Conservation (phyloP, 331 rosid genomes). For the Malus hybrid region DNA sequence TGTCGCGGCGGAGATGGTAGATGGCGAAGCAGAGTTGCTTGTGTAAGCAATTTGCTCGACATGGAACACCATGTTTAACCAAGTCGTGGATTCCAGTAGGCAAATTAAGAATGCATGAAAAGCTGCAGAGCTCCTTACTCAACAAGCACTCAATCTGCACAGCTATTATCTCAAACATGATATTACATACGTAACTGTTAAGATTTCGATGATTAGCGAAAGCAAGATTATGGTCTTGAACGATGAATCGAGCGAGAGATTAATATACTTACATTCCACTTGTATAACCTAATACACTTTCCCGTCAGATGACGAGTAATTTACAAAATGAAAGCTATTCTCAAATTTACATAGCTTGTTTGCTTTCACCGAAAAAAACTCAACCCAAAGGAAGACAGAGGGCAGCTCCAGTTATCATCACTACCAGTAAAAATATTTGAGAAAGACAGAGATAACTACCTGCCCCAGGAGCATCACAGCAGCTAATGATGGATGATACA, state of each 20-base stretch:
- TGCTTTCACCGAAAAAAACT: slow-evolving; percentile 21
- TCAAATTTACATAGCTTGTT: slow-evolving; percentile 40
- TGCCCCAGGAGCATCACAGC: slow-evolving; percentile 21
- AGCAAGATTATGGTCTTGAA: neutral
- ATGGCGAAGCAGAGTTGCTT: neutral
- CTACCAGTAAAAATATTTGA: slow-evolving; percentile 9
- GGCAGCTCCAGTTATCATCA: slow-evolving; percentile 20
- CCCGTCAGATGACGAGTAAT: slow-evolving; percentile 22
- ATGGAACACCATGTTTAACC: neutral
- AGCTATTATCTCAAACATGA: neutral
- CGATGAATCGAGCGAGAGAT: neutral
- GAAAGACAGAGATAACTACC: slow-evolving; percentile 4
- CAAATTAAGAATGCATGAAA: neutral
- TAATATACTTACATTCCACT: slow-evolving; percentile 16
- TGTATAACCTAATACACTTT: slow-evolving; percentile 10
- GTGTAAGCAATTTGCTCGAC: neutral
- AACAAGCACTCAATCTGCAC: neutral
- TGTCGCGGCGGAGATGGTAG: neutral
- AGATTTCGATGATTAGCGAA: neutral
- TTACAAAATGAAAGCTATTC: slow-evolving; percentile 33
- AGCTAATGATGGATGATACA: slow-evolving; percentile 19
- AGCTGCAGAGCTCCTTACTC: neutral
- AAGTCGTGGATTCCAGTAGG: neutral
- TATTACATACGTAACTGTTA: neutral
- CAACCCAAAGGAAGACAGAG: slow-evolving; percentile 21